Conservation (phyloP, 2,329 filamentous ascomycete species). For the Fusarium longipes region DNA sequence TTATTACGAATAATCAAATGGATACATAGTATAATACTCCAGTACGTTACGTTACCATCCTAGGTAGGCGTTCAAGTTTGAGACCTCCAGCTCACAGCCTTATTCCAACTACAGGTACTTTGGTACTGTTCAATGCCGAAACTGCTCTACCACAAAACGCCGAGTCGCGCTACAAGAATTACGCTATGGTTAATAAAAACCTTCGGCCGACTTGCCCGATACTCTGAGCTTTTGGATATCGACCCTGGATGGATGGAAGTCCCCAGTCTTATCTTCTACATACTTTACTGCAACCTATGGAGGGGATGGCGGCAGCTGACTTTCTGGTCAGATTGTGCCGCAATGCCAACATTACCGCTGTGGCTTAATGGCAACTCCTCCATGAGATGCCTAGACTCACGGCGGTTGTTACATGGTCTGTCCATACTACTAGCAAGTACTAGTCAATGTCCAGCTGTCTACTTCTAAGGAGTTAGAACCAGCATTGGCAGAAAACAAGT, state of each 20-base stretch:
- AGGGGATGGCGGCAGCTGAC: not conserved
- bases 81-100: conserved; percentile 15
- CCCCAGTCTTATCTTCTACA: not conserved
- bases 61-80: not conserved
- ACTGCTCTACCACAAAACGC: not conserved
- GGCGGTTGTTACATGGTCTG: not conserved
- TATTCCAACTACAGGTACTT: conserved; percentile 30
- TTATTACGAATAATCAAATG: not conserved
- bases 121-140: not conserved
- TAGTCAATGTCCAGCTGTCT: not conserved
- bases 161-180: too few relatives aligned
- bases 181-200: not conserved
- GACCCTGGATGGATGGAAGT: not conserved
- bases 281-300: not conserved
- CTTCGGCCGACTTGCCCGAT: not conserved
- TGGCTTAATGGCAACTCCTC: not conserved
- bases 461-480: not conserved
- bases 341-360: not conserved
- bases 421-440: too few relatives aligned
- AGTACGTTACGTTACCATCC: too few relatives aligned
- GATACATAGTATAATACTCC: not conserved
- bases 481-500: too few relatives aligned
- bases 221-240: not conserved
- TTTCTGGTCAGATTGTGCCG: not conserved
- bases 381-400: not conserved